Evolutionary conservation across 768 basidiomycete species (phyloP), one percentile per base, ranked within the genome.

Genomic region (Hygrophorus pudorinus): DNA sequence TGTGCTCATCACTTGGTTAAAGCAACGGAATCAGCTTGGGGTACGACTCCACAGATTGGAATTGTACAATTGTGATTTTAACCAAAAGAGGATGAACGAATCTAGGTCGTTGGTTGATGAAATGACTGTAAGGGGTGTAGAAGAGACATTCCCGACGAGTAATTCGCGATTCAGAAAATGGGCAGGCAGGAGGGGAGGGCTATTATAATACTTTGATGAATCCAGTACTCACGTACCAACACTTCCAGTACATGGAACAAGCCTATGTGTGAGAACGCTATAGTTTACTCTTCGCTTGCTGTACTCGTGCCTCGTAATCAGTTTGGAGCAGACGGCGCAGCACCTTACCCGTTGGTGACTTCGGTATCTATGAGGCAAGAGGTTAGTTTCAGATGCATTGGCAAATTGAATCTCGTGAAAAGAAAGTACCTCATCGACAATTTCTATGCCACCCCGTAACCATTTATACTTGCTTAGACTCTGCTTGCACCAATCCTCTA

Each of bases 401-500:
- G 44, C 16, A 42, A 9, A 42, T 14, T 20, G 21, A 20, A 35
- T 48, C 47, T 41, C 41, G 6, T 18, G 18, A 44, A 20, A 40
- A 24, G 2, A 10, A 61, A 74, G 11, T 29, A 81, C 85, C 69
- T 79, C 65, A 41, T 72, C 62, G 4, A 87, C 71, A 16, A 83
- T 56, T 49, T 78, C 74, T 13, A 85, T 71, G 0, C 86, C 86
- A 3, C 86, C 86, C 7, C 81, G 64, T 41, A 87, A 52, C 76
- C 82, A 83, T 58, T 89, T 88, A 53, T 80, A 83, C 56, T 71
- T 78, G 63, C 82, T 85, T 44, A 88, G 59, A 47, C 74, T 71
- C 58, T 72, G 65, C 47, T 71, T 65, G 30, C 74, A 65, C 85
- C 84, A 89, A 9, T 49, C 59, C 16, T 83, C 72, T 2, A 90